Base-by-base conservation (phyloP, 352 stramenopile genomes). In the Globisporangium ultimum region DNA sequence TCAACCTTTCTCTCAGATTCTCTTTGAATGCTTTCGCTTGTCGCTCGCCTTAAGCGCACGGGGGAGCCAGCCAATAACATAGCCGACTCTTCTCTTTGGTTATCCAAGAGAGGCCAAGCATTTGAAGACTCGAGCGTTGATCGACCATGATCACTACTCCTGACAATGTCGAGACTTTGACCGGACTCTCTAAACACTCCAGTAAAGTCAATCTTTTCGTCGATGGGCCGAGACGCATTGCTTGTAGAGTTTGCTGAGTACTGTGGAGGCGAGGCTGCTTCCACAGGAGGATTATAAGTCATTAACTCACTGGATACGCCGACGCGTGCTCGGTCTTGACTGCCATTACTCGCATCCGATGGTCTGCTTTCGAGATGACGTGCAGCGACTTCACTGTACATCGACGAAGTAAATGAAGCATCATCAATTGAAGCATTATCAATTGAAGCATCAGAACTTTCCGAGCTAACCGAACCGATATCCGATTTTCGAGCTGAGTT, bases 161-260 rank as follows among this genome's bases (percentile, higher is more conserved):
- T 48, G 14, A 66, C 67, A 13, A 21, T 20, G 32, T 71, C 57
- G 0, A 64, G 55, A 48, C 72, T 75, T 28, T 75, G 72, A 3
- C 53, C 53, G 0, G 75, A 78, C 0, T 70, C 74, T 12, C 75
- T 56, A 28, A 76, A 86, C 0, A 86, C 73, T 0, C 76, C 76
- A 2, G 76, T 86, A 50, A 84, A 86, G 48, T 86, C 76, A 0
- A 86, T 58, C 10, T 51, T 59, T 24, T 70, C 68, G n/a, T 70
- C 74, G 13, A 64, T 75, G 15, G 55, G 20, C 28, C 68, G 58
- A 11, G 47, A 36, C 12, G 41, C 24, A 15, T 18, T 18, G 13
- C 22, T 2, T 15, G n/a, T 22, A 40, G 47, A 14, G 13, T 45
- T 45, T 8, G 40, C 17, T 45, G 40, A n/a, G 17, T n/a, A 45